phyloP scores from a whole-genome alignment of 345 rosid genomes.

The Arabidopsis suecica region DNA sequence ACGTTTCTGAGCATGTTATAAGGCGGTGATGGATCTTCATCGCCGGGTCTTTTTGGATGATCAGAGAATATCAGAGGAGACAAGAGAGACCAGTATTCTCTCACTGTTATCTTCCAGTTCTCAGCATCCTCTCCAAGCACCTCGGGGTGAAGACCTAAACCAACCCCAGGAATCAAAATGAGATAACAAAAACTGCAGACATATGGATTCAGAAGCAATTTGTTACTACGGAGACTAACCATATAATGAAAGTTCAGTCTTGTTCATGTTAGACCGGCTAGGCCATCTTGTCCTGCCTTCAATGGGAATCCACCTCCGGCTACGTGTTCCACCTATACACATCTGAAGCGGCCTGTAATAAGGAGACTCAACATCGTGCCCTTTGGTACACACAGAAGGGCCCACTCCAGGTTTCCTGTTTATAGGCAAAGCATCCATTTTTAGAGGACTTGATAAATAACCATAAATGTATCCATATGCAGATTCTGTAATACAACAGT shows the following conservation, averaged over 20 bases:
- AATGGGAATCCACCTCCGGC: constrained; percentile 91
- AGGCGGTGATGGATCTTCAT: constrained; percentile 98
- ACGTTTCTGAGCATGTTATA: constrained; percentile 97
- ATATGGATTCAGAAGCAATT: constrained; percentile 12
- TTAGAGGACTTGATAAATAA: constrained; percentile 21
- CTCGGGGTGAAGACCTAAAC: constrained; percentile 70
- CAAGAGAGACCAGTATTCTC: constrained; percentile 92
- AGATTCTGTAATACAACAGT: constrained; percentile 18
- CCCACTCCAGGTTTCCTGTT: constrained; percentile 81
- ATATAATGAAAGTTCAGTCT: constrained; percentile 74
- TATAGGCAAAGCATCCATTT: constrained; percentile 18
- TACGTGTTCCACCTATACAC: constrained; percentile 84
- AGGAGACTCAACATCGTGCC: constrained; percentile 87
- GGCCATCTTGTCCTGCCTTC: constrained; percentile 86
- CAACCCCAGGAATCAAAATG: constrained; percentile 5
- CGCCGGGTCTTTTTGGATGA: constrained; percentile 99
- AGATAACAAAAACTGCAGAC: neutral
- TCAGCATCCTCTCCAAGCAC: constrained; percentile 68
- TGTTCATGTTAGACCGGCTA: constrained; percentile 72
- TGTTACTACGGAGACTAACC: constrained; percentile 55
- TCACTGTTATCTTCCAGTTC: constrained; percentile 63
- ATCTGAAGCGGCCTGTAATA: constrained; percentile 83
- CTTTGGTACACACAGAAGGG: constrained; percentile 76
- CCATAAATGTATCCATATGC: constrained; percentile 36
- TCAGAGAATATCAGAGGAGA: constrained; percentile 98